Evolutionary conservation across 192 early-diverging fungal species (phyloP), one percentile per base, ranked within the genome.

Genomic region (Dispira parvispora): DNA sequence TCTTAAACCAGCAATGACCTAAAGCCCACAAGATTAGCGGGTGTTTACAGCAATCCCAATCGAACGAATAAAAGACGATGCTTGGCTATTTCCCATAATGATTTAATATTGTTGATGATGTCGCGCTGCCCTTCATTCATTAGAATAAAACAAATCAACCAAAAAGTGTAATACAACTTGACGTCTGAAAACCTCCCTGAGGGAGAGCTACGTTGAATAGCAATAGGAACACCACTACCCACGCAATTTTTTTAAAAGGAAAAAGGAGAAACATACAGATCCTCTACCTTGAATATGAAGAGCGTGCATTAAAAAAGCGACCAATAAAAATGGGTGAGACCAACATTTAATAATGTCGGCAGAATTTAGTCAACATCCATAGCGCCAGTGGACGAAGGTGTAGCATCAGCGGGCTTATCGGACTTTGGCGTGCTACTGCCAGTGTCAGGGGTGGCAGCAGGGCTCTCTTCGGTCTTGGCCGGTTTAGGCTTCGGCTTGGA

Each of bases 401-500:
- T 38, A 6, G 32, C 32, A 38, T 52, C 27, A 47, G 13, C 38
- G 20, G 64, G 13, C 3, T 49, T 55, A 12, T 16, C 26, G 52
- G 12, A 25, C 43, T 65, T 71, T 12, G 69, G 61, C 70, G 64
- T 69, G 23, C 64, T 68, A 38, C 62, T 71, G 28, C 74, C 68
- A 25, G 64, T 68, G 43, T 63, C 67, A 53, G 73, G 68, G 20
- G 70, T 67, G 52, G 71, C 70, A 25, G 67, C 77, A 46, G 76
- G 63, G 47, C 50, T 69, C 45, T 81, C 75, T 73, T 83, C 81
- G 60, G 72, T 78, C 63, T 68, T 71, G 71, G 84, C 79, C 46
- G 85, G 84, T 46, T 78, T 80, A 50, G 92, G 92, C 84, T 95
- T 95, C 73, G 92, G 91, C 71, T 87, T 88, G 75, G 79, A 86